Conservation (phyloP, 495 filamentous ascomycete genomes). For the Alectoria sarmentosa region DNA sequence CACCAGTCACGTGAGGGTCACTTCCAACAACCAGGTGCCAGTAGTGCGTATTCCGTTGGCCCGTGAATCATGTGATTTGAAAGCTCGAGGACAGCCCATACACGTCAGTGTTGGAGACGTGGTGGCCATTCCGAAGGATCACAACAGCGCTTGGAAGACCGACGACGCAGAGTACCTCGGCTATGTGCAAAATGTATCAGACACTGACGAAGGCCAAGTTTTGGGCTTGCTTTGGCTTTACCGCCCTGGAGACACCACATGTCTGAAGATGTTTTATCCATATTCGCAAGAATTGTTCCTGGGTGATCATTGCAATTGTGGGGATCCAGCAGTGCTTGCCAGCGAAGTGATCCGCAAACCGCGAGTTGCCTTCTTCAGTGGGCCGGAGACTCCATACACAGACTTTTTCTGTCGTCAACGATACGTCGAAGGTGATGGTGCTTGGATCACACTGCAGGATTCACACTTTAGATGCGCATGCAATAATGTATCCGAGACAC, state of each 20-base stretch:
- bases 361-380: conserved; percentile 41
- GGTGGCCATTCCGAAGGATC: conserved; percentile 40
- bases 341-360: conserved; percentile 48
- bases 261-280: conserved; percentile 56
- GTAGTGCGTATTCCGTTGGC: not conserved
- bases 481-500: conserved; percentile 23
- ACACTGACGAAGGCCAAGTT: conserved; percentile 29
- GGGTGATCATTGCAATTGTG: conserved; percentile 68
- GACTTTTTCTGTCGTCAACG: conserved; percentile 62
- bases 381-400: conserved; percentile 32
- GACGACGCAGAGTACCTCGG: conserved; percentile 50
- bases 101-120: conserved; percentile 42
- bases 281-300: conserved; percentile 66
- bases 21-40: not conserved
- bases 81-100: not conserved
- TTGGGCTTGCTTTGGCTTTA: conserved; percentile 70
- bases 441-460: conserved; percentile 47
- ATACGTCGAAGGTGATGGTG: conserved; percentile 47
- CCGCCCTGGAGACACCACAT: conserved; percentile 56
- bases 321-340: conserved; percentile 37
- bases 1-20: not conserved
- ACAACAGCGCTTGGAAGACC: conserved; percentile 50
- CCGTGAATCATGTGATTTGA: not conserved
- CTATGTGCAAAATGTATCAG: conserved; percentile 51
- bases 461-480: conserved; percentile 40